These are phyloP conservation scores for Scheffersomyces stipitis DNA, from an alignment of 805 yeast species.

Conservation along the genomic window DNA sequence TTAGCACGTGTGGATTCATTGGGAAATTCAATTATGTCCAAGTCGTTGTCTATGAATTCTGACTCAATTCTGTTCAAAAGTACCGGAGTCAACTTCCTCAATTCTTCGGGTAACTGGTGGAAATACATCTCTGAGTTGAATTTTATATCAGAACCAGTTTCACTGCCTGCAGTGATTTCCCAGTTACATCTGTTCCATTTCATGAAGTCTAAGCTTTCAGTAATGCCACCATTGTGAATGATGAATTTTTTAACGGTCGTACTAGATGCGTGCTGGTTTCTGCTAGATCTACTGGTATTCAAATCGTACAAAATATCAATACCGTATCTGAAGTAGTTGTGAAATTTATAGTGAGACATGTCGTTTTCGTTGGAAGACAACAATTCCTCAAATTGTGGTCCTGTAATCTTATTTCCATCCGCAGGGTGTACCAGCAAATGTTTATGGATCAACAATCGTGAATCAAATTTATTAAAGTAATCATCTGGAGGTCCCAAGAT, in stretches of 20 bases:
- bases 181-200: conserved; percentile 54
- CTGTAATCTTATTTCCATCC: neutral
- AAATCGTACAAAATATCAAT: conserved; percentile 53
- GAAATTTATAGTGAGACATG: conserved; percentile 39
- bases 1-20: conserved; percentile 11
- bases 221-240: conserved; percentile 50
- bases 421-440: conserved; percentile 10
- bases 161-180: conserved; percentile 23
- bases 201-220: conserved; percentile 53
- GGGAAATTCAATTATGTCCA: conserved; percentile 26
- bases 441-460: conserved; percentile 42
- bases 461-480: conserved; percentile 45
- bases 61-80: conserved; percentile 39
- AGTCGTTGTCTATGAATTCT: conserved; percentile 39
- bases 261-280: conserved; percentile 10
- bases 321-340: conserved; percentile 57
- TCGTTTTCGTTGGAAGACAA: conserved; percentile 1
- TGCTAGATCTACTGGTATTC: conserved; percentile 9
- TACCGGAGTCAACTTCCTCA: conserved; percentile 27
- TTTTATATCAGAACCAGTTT: conserved; percentile 5
- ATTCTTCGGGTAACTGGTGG: conserved; percentile 23
- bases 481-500: conserved; percentile 60
- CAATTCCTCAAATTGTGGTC: neutral
- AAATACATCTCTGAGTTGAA: conserved; percentile 33
- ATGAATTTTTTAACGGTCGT: conserved; percentile 42